These are phyloP conservation scores for Oryza coarctata DNA, from an alignment of 176 grass and related monocot species.

Conservation along the genomic window DNA sequence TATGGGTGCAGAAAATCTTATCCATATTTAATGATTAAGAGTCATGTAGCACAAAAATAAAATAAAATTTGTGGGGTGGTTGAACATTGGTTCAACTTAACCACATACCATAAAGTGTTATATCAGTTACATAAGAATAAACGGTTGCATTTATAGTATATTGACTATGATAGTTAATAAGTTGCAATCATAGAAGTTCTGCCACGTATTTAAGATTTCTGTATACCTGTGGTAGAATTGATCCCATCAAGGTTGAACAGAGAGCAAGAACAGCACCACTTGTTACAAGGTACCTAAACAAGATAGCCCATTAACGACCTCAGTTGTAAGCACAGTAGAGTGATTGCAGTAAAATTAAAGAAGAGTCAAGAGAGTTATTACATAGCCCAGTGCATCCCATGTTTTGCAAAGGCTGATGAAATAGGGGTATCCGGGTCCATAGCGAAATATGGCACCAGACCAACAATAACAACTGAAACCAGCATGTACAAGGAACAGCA, in stretches of 20 bases:
- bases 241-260: constrained; percentile 74
- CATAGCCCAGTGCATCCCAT: constrained; percentile 83
- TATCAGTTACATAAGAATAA: background rate
- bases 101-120: background rate
- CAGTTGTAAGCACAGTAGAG: constrained; percentile 3
- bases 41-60: background rate
- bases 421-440: constrained; percentile 92
- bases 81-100: background rate
- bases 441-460: constrained; percentile 78
- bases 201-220: background rate
- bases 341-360: constrained; percentile 1
- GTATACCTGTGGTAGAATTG: constrained; percentile 78
- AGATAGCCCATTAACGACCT: background rate
- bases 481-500: constrained; percentile 84
- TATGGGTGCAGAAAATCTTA: background rate
- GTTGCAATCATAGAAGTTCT: background rate
- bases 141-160: background rate
- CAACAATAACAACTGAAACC: constrained; percentile 77
- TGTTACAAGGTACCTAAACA: constrained; percentile 72
- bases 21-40: constrained; percentile 2
- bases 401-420: constrained; percentile 62
- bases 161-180: background rate
- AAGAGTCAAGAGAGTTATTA: constrained; percentile 8
- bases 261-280: constrained; percentile 80
- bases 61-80: background rate